These are phyloP conservation scores for Phytophthora idaei DNA, from an alignment of 352 stramenopile genomes.

Conservation along the genomic window DNA sequence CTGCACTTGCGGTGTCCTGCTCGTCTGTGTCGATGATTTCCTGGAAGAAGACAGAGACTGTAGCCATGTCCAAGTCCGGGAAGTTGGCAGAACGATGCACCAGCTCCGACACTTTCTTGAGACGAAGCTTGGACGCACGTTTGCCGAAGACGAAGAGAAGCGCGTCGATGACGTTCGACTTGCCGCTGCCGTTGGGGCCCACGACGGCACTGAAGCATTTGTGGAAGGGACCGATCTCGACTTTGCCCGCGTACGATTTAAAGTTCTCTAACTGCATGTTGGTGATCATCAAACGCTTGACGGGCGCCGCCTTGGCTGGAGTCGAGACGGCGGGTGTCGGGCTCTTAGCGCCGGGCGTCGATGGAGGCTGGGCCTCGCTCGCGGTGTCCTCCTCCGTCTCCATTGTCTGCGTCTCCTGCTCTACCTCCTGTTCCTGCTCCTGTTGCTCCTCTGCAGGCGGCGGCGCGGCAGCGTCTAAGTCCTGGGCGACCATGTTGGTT, in stretches of 20 bases:
- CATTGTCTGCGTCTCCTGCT: not conserved
- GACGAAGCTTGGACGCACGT: conserved; percentile 96
- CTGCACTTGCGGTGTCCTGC: not conserved
- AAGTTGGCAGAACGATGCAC: conserved; percentile 96
- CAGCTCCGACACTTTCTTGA: conserved; percentile 97
- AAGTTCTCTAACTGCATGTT: conserved; percentile 99
- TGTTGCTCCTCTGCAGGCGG: not conserved
- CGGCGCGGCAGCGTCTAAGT: conserved; percentile 7
- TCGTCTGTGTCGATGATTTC: conserved; percentile 93
- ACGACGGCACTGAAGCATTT: conserved; percentile 99
- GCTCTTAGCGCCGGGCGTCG: not conserved
- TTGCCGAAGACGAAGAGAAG: conserved; percentile 99
- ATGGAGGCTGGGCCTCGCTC: conserved; percentile 3
- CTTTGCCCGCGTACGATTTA: conserved; percentile 98
- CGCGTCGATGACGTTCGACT: conserved; percentile 99
- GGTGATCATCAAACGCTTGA: conserved; percentile 95
- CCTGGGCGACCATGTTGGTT: conserved; percentile 18
- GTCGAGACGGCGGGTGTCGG: not conserved
- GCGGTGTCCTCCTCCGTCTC: conserved; percentile 4
- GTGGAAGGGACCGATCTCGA: conserved; percentile 99
- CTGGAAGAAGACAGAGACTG: conserved; percentile 98
- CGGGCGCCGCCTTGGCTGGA: conserved; percentile 27
- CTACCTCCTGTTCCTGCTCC: not conserved
- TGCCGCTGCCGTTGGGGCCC: conserved; percentile 98
- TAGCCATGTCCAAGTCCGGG: conserved; percentile 92